Base-by-base conservation (phyloP, 192 early-diverging fungal genomes). In the Coemansia sp. region DNA sequence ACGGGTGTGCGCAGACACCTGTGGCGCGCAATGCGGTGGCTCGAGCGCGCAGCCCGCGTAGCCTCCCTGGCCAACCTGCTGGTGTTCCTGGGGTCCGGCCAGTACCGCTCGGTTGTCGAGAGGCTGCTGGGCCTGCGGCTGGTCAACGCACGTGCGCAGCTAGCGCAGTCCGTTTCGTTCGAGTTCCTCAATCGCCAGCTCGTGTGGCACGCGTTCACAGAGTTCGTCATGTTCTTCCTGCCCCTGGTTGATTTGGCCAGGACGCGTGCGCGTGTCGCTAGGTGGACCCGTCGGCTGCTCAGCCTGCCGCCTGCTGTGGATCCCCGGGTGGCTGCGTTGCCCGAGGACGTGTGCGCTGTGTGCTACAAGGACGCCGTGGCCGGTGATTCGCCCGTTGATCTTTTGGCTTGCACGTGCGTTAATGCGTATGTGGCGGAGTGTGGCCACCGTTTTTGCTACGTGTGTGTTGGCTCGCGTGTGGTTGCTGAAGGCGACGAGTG, bases 141-240 rank as follows among this genome's bases (percentile, higher is more conserved):
- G 17, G 92, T 95, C 6, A 91, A 89, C 64, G 83, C 83, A 17
- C 83, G 87, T 18, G 83, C 87, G 21, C 89, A 89, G 47, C 72
- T 89, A 52, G 69, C 84, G 33, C 82, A 91, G 42, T 83, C 86
- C 57, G 87, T 95, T 27, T 92, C 87, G 66, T 93, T 91, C 64
- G 94, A 97, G 65, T 95, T 91, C 62, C 81, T 97, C 65, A 97
- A 95, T 66, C 84, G 93, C 14, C 91, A 97, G 77, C 81, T 95
- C 59, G 92, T 94, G 24, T 97, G 91, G 92, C 88, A 93, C 22
- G 90, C 91, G 45, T 93, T 94, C 57, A 92, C 91, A 23, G 91
- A 96, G 83, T 93, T 94, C 72, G 80, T 93, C 21, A 78, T 92
- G 67, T 93, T 93, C 76, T 71, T 92, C 21, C 80, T 93, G 54